Base-by-base conservation (phyloP, 2,329 filamentous ascomycete species). In the Exophiala bonariae region DNA sequence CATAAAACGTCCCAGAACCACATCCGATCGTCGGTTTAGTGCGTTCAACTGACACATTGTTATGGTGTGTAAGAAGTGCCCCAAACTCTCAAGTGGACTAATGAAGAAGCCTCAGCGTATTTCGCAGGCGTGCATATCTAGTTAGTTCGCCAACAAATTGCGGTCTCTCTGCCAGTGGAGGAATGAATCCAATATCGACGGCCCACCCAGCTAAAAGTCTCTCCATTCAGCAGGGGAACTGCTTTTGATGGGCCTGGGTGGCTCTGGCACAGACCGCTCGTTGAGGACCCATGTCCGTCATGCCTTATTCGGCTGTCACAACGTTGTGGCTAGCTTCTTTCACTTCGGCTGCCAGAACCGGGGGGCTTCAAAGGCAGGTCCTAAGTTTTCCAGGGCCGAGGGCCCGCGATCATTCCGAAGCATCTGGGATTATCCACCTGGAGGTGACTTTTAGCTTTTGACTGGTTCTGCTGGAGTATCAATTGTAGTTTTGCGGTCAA, bases 291-390 rank as follows among this genome's bases (percentile, higher is more conserved):
- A 39, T 47, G 46, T 35, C 50, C 33, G 39, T 50, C 39, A 49
- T 49, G 47, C 42, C 52, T 35, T 39, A 55, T 55, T 55, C 45
- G 52, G 52, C 43, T 49, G 46, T 32, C 31, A 44, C 28, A 41
- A 51, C 45, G 52, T 55, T 55, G 52, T 46, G 45, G 48, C 52
- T 55, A 52, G 52, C 52, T 47, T 44, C 52, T 47, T 49, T 52
- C 39, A 55, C 52, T 50, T 55, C 52, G 52, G 52, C 49, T 52
- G 41, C 41, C 41, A 52, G 48, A 55, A 55, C 52, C 52, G 52
- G 52, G 51, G 49, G 40, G 14, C 33, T 36, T 16, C n/a, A n/a
- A n/a, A 41, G 31, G 34, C 28, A 35, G 45, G 34, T 41, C 41
- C 41, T 46, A 37, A 34, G 34, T 40, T 28, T 44, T 42, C 42